Percentiles rank a stretch among this genome's conserved stretches.
Evolutionary conservation across 164 flowering plant species (phyloP).

Genomic region (Amborella trichopoda): DNA sequence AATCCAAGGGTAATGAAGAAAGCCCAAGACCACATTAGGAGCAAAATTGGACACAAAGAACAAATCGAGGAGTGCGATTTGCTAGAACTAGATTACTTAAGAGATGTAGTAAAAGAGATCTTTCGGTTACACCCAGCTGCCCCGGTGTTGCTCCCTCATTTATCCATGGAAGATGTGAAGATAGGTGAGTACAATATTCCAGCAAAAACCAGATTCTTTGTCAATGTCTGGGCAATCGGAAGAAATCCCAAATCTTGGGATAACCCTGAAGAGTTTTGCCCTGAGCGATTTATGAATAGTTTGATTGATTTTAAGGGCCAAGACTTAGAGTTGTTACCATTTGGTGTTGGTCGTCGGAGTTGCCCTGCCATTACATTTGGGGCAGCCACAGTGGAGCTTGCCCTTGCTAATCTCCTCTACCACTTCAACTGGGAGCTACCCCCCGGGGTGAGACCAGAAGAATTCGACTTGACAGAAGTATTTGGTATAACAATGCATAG

Average conservation of each 20-base stretch:
- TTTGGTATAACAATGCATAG: too few relatives aligned
- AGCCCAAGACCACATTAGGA: conserved; percentile 15
- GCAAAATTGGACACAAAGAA: conserved; percentile 14
- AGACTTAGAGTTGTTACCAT: conserved; percentile 3
- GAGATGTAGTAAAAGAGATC: conserved; percentile 13
- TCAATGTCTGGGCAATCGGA: conserved; percentile 8
- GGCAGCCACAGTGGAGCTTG: not conserved
- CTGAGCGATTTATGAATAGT: conserved; percentile 7
- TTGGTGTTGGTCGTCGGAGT: conserved; percentile 1
- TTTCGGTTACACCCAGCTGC: not conserved
- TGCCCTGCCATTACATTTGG: conserved; percentile 5
- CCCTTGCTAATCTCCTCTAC: conserved; percentile 6
- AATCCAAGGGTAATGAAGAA: conserved; percentile 14
- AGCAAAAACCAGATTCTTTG: conserved; percentile 3
- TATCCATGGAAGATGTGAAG: not conserved
- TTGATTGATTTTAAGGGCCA: conserved; percentile 1
- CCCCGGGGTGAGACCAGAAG: too few relatives aligned
- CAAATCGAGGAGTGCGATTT: too few relatives aligned
- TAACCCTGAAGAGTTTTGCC: conserved; percentile 3
- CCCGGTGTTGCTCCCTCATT: not conserved
- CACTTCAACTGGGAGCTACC: conserved; percentile 4
- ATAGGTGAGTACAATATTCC: conserved; percentile 8
- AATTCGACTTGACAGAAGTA: too few relatives aligned
- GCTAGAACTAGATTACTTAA: conserved; percentile 10
- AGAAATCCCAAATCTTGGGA: conserved; percentile 3